A percentile compares a stretch with the other conserved stretches of the same genome.
phyloP scores from a whole-genome alignment of 495 filamentous ascomycete genomes.

The Trichocladium antarcticum region DNA sequence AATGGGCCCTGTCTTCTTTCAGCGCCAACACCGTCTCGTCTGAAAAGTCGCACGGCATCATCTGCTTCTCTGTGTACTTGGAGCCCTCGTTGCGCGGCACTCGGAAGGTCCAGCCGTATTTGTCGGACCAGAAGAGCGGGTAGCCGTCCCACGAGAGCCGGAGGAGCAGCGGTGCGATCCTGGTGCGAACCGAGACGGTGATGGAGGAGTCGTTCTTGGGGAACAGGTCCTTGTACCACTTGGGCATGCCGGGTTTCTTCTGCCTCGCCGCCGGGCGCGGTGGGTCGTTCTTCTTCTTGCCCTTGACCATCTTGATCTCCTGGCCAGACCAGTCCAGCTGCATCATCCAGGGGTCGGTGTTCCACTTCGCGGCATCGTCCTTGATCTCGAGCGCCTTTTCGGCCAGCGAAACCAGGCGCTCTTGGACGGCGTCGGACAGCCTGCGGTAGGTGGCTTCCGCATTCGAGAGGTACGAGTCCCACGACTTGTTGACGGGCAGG shows the following conservation, averaged over 20 bases:
- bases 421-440: slow-evolving; percentile 61
- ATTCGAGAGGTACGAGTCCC: slow-evolving; percentile 69
- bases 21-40: slow-evolving; percentile 58
- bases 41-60: slow-evolving; percentile 60
- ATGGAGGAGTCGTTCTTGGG: slow-evolving; percentile 50
- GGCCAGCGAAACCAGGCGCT: slow-evolving; percentile 59
- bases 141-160: slow-evolving; percentile 79
- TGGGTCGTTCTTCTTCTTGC: slow-evolving; percentile 72
- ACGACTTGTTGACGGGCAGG: slow-evolving; percentile 75
- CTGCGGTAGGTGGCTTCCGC: slow-evolving; percentile 76
- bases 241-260: slow-evolving; percentile 87
- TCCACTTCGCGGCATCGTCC: slow-evolving; percentile 51
- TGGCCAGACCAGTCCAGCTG: slow-evolving; percentile 96
- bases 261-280: slow-evolving; percentile 68
- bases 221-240: slow-evolving; percentile 93
- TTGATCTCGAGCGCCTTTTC: slow-evolving; percentile 67
- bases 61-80: slow-evolving; percentile 57
- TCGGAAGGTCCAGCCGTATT: slow-evolving; percentile 82
- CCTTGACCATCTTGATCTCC: slow-evolving; percentile 81
- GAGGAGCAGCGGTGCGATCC: slow-evolving; percentile 78
- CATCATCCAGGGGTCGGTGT: slow-evolving; percentile 73
- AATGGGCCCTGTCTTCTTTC: slow-evolving; percentile 50
- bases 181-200: slow-evolving; percentile 72
- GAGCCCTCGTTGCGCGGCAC: slow-evolving; percentile 53
- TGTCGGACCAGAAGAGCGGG: slow-evolving; percentile 86